phyloP scores from a whole-genome alignment of 2,329 filamentous ascomycete genomes.

The Cadophora sp. region DNA sequence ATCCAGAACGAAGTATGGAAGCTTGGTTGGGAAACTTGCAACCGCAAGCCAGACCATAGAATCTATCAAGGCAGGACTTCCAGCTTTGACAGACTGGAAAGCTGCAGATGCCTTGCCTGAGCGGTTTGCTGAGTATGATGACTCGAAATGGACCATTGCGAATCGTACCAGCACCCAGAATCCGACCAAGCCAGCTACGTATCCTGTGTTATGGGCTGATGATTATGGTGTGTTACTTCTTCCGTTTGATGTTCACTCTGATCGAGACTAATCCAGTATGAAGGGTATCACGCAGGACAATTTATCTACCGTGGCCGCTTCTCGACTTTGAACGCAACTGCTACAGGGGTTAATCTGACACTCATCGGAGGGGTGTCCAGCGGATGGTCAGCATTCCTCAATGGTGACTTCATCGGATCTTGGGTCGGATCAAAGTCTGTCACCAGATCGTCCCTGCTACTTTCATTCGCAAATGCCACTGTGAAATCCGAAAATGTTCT shows the following conservation, averaged over 20 bases:
- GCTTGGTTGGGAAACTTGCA: conserved; percentile 46
- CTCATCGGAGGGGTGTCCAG: conserved; percentile 36
- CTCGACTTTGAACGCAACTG: conserved; percentile 21
- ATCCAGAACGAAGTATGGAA: conserved; percentile 49
- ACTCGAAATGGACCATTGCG: conserved; percentile 48
- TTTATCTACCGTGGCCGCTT: conserved; percentile 54
- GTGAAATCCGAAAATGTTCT: conserved; percentile 54
- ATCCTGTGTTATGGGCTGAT: conserved; percentile 53
- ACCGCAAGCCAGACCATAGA: conserved; percentile 33
- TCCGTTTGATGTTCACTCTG: neutral
- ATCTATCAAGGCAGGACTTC: conserved; percentile 29
- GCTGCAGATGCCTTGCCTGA: conserved; percentile 53
- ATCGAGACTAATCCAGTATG: neutral
- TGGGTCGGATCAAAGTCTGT: conserved; percentile 56
- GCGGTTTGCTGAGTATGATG: conserved; percentile 48
- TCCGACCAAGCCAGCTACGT: conserved; percentile 49
- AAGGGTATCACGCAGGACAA: conserved; percentile 50
- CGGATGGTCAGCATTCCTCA: conserved; percentile 49
- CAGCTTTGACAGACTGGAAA: conserved; percentile 43
- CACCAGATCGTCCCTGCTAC: conserved; percentile 46
- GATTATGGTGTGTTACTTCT: conserved; percentile 46
- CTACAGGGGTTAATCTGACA: conserved; percentile 41
- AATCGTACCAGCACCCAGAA: conserved; percentile 51
- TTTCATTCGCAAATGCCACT: conserved; percentile 59
- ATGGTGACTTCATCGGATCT: conserved; percentile 61